Percentiles rank a stretch among this genome's conserved stretches.
These are phyloP conservation scores for Scytalidium lignicola DNA, from an alignment of 2,329 filamentous ascomycete species.

Conservation along the genomic window DNA sequence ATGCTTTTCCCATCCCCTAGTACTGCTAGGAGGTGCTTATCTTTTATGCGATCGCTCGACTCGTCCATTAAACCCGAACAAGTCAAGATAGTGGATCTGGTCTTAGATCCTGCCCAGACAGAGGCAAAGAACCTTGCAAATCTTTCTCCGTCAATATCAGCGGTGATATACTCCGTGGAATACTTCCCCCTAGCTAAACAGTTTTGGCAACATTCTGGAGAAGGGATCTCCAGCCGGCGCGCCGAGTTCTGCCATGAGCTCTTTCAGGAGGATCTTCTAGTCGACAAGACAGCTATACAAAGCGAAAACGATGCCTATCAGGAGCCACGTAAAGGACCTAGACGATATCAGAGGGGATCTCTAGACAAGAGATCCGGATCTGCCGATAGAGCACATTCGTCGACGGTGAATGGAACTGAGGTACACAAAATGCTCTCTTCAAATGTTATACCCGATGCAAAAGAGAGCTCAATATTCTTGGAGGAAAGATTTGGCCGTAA, in stretches of 20 bases:
- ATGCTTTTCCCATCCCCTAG: slow-evolving; percentile 76
- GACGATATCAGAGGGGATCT: slow-evolving; percentile 66
- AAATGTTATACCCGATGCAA: slow-evolving; percentile 28
- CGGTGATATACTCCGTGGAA: slow-evolving; percentile 65
- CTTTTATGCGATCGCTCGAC: slow-evolving; percentile 63
- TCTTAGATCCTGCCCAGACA: slow-evolving; percentile 52
- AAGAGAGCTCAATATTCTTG: slow-evolving; percentile 75
- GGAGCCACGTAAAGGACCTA: slow-evolving; percentile 59
- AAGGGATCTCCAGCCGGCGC: slow-evolving; percentile 84
- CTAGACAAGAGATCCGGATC: slow-evolving; percentile 34
- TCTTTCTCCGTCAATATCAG: slow-evolving; percentile 57
- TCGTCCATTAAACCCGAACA: slow-evolving; percentile 43
- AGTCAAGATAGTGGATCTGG: slow-evolving; percentile 56
- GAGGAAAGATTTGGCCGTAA: slow-evolving; percentile 95
- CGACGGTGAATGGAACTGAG: slow-evolving; percentile 11
- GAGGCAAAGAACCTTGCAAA: slow-evolving; percentile 46
- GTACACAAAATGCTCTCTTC: slow-evolving; percentile 25
- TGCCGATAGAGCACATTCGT: slow-evolving; percentile 8
- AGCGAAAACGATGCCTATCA: slow-evolving; percentile 15
- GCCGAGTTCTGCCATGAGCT: slow-evolving; percentile 83
- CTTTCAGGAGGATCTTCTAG: slow-evolving; percentile 63
- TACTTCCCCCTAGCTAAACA: slow-evolving; percentile 74
- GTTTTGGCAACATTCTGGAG: slow-evolving; percentile 96
- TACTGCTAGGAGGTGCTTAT: slow-evolving; percentile 66
- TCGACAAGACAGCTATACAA: slow-evolving; percentile 35